These are phyloP conservation scores for Neostapfia colusana DNA, from an alignment of 176 grass and related monocot species.

Conservation along the genomic window DNA sequence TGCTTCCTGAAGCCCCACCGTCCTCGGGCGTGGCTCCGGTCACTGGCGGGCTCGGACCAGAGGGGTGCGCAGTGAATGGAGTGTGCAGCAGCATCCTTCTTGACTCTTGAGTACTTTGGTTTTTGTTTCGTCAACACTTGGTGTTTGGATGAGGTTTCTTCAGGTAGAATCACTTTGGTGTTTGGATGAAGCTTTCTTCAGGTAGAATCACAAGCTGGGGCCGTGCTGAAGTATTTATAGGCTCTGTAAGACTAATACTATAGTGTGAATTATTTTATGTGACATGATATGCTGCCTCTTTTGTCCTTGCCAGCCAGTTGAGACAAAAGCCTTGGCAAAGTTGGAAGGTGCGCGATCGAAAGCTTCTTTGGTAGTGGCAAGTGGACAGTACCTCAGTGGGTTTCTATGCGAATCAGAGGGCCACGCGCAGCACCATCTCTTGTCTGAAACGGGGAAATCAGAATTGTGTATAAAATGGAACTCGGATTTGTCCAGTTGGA, in stretches of 20 bases:
- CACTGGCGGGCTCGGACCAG: slow-evolving; percentile 38
- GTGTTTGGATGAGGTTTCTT: not conserved
- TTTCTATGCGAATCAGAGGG: slow-evolving; percentile 31
- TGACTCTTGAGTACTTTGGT: slow-evolving; percentile 63
- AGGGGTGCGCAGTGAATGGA: slow-evolving; percentile 51
- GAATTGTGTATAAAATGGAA: no score
- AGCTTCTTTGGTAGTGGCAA: slow-evolving; percentile 42
- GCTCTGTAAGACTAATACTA: slow-evolving; percentile 20
- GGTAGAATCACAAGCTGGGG: slow-evolving; percentile 33
- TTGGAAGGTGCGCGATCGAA: slow-evolving; percentile 35
- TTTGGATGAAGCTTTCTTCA: slow-evolving; percentile 21
- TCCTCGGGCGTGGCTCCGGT: not conserved
- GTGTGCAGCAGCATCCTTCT: slow-evolving; percentile 64
- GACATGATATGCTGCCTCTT: slow-evolving; percentile 12
- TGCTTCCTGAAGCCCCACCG: slow-evolving; percentile 15
- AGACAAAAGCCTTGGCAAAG: slow-evolving; percentile 38
- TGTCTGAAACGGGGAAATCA: slow-evolving; percentile 20
- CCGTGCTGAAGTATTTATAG: slow-evolving; percentile 51
- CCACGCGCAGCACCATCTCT: slow-evolving; percentile 42
- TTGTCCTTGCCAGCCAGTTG: slow-evolving; percentile 24
- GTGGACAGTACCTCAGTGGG: slow-evolving; percentile 41
- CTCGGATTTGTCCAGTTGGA: no score
- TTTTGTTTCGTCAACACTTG: slow-evolving; percentile 14
- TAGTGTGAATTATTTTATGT: slow-evolving; percentile 29
- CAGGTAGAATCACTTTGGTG: no score